These are phyloP conservation scores for Boletus edulis DNA, from an alignment of 768 basidiomycete species.

Conservation along the genomic window DNA sequence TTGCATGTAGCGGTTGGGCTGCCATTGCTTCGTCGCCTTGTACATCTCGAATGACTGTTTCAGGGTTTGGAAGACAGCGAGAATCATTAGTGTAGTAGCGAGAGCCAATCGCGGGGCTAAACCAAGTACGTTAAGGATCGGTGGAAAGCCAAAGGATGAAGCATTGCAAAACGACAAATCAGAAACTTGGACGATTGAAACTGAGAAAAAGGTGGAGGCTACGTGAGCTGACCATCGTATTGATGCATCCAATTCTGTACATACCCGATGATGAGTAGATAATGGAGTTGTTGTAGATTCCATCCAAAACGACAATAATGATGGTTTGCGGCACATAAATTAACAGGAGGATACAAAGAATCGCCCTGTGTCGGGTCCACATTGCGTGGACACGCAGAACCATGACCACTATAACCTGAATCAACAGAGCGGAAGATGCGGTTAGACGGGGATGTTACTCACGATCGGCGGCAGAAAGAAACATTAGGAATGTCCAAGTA, in stretches of 20 bases:
- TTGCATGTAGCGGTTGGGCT: background rate
- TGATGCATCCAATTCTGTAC: background rate
- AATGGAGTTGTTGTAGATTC: background rate
- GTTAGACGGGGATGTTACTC: background rate
- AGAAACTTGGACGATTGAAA: background rate
- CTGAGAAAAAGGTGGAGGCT: background rate
- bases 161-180: background rate
- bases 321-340: background rate
- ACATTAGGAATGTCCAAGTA: background rate
- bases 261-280: background rate
- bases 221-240: no score
- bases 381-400: background rate
- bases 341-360: background rate
- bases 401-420: background rate
- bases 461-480: background rate
- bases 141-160: background rate
- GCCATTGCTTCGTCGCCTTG: background rate
- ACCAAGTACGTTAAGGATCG: background rate
- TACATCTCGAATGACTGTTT: background rate
- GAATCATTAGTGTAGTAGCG: no score
- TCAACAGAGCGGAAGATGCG: background rate
- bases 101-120: no score
- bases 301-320: background rate
- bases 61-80: background rate
- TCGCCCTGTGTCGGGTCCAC: background rate